These are phyloP conservation scores for Boletus subcaerulescens DNA, from an alignment of 768 basidiomycete species.

Conservation along the genomic window DNA sequence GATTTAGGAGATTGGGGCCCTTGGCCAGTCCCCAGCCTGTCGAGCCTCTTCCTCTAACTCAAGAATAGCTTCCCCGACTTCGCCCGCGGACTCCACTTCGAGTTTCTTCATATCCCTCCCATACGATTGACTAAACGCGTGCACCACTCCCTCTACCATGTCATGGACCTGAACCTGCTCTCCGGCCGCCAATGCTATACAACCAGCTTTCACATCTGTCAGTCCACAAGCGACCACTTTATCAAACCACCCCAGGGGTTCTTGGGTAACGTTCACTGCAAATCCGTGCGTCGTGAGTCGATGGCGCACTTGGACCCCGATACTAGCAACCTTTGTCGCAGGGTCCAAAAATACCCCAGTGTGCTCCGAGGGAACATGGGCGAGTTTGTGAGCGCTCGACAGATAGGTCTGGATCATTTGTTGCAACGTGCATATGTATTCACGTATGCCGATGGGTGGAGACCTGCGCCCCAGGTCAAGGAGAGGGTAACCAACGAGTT, in stretches of 20 bases:
- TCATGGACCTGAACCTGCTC: conserved; percentile 40
- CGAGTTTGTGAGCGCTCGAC: conserved; percentile 54
- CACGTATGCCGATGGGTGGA: conserved; percentile 68
- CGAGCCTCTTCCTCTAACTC: conserved; percentile 45
- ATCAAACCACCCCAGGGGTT: conserved; percentile 85
- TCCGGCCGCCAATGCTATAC: conserved; percentile 49
- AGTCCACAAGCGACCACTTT: conserved; percentile 90
- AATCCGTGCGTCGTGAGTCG: conserved; percentile 95
- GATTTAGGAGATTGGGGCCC: conserved; percentile 8
- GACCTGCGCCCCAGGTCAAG: conserved; percentile 81
- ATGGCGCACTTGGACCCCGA: conserved; percentile 95
- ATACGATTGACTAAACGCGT: conserved; percentile 46
- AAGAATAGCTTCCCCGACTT: conserved; percentile 47
- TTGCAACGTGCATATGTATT: conserved; percentile 86
- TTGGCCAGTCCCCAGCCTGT: conserved; percentile 42
- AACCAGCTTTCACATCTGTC: conserved; percentile 75
- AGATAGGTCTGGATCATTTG: conserved; percentile 64
- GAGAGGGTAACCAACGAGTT: conserved; percentile 93
- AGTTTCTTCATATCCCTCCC: conserved; percentile 48
- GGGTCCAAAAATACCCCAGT: conserved; percentile 87
- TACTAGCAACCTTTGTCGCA: conserved; percentile 87
- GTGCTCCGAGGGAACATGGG: conserved; percentile 62
- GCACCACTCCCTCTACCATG: conserved; percentile 51
- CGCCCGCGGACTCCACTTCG: conserved; percentile 40
- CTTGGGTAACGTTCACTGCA: conserved; percentile 81